A percentile compares a stretch with the other conserved stretches of the same genome.
Conservation (phyloP, 441 rosid genomes). For the Eutrema salsugineum region DNA sequence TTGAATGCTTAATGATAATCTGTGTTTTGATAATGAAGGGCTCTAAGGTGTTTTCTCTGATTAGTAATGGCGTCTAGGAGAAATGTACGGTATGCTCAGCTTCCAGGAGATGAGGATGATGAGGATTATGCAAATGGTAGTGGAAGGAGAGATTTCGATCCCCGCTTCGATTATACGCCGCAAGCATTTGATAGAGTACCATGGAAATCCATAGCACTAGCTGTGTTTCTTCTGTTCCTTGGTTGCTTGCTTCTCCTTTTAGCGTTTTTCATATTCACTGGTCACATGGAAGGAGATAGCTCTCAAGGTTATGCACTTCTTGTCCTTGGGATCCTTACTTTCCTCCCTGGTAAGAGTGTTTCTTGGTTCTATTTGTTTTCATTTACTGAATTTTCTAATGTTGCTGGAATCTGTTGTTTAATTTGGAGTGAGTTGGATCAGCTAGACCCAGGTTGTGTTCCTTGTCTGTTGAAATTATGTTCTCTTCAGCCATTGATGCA, state of each 20-base stretch:
- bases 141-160: constrained; percentile 41
- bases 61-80: constrained; percentile 60
- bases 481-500: background rate
- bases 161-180: constrained; percentile 67
- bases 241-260: constrained; percentile 74
- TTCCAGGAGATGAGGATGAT: constrained; percentile 58
- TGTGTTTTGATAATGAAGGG: background rate
- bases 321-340: constrained; percentile 70
- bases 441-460: background rate
- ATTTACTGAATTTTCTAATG: background rate
- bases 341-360: constrained; percentile 67
- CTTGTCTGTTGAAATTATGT: background rate
- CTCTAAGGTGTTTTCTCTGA: background rate
- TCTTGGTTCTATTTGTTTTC: background rate
- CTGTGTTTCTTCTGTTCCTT: constrained; percentile 61
- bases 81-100: constrained; percentile 43
- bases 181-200: constrained; percentile 64
- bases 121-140: constrained; percentile 34
- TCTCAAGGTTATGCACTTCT: constrained; percentile 82
- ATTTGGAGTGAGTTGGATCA: background rate
- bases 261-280: constrained; percentile 65
- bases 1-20: background rate
- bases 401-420: background rate
- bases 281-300: constrained; percentile 86
- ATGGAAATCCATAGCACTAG: constrained; percentile 81